phyloP scores from a whole-genome alignment of 1,284 basidiomycete species.

The Irpex lacteus region DNA sequence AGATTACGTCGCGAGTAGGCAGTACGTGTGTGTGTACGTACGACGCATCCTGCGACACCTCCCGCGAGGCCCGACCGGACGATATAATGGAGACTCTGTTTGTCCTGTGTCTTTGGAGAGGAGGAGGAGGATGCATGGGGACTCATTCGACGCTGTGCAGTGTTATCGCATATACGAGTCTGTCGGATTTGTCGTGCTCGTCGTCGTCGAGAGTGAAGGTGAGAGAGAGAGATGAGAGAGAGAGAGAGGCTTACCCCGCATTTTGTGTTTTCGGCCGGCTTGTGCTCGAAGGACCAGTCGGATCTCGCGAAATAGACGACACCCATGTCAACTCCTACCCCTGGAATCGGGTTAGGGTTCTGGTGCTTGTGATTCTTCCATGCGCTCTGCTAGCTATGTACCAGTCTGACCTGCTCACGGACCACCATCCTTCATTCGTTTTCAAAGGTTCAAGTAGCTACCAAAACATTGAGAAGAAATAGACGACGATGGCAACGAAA shows the following conservation, averaged over 20 bases:
- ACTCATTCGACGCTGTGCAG: constrained; percentile 48
- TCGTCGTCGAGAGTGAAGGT: constrained; percentile 1
- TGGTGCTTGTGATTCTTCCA: background rate
- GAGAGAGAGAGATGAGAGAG: background rate
- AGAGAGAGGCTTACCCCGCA: background rate
- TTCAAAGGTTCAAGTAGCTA: too few species aligned
- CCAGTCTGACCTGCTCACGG: background rate
- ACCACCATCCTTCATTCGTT: background rate
- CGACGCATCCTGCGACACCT: constrained; percentile 91
- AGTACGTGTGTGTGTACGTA: constrained; percentile 41
- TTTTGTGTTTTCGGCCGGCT: background rate
- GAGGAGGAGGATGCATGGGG: constrained; percentile 42
- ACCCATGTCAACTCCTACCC: constrained; percentile 2
- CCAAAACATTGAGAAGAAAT: too few species aligned
- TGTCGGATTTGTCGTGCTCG: background rate
- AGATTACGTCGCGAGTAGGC: background rate
- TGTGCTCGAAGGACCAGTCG: background rate
- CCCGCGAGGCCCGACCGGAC: constrained; percentile 86
- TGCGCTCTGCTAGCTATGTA: background rate
- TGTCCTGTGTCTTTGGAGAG: constrained; percentile 42
- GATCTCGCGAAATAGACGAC: constrained; percentile 7
- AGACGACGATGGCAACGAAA: constrained; percentile 23
- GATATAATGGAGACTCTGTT: constrained; percentile 73
- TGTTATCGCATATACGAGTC: constrained; percentile 3
- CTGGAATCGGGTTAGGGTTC: constrained; percentile 13